Evolutionary conservation across 495 filamentous ascomycete species (phyloP).

Genomic region (Aspergillus coremiiformis): DNA sequence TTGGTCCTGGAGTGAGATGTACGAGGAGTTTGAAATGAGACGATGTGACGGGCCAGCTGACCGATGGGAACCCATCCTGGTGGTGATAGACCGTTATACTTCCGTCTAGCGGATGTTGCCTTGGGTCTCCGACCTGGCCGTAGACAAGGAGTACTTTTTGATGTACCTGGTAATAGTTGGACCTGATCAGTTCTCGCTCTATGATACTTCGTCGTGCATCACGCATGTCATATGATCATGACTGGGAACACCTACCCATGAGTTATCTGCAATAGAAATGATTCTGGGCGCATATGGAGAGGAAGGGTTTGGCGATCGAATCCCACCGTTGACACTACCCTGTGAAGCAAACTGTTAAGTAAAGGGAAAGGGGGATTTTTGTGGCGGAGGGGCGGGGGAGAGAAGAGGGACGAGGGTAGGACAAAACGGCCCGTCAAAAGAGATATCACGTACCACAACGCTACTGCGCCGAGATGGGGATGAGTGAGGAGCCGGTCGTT

Average conservation of each 20-base stretch:
- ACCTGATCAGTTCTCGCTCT: conserved; percentile 1
- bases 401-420: too few species aligned
- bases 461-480: conserved; percentile 45
- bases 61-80: conserved; percentile 75
- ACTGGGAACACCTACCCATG: conserved; percentile 56
- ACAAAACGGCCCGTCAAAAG: neutral
- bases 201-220: neutral
- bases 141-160: conserved; percentile 80
- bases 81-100: conserved; percentile 70
- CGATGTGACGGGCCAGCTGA: conserved; percentile 73
- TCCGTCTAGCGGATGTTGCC: conserved; percentile 67
- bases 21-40: conserved; percentile 86
- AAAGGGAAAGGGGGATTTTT: too few species aligned
- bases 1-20: conserved; percentile 80
- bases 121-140: conserved; percentile 69
- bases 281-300: conserved; percentile 76
- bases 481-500: conserved; percentile 34
- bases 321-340: conserved; percentile 41
- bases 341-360: conserved; percentile 14
- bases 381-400: too few species aligned
- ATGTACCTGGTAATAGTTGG: conserved; percentile 53
- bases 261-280: conserved; percentile 66
- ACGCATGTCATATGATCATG: neutral
- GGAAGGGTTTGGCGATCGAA: conserved; percentile 45
- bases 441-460: conserved; percentile 34